Base-by-base conservation (phyloP, 345 rosid genomes). In the Noccaea bulbosa region DNA sequence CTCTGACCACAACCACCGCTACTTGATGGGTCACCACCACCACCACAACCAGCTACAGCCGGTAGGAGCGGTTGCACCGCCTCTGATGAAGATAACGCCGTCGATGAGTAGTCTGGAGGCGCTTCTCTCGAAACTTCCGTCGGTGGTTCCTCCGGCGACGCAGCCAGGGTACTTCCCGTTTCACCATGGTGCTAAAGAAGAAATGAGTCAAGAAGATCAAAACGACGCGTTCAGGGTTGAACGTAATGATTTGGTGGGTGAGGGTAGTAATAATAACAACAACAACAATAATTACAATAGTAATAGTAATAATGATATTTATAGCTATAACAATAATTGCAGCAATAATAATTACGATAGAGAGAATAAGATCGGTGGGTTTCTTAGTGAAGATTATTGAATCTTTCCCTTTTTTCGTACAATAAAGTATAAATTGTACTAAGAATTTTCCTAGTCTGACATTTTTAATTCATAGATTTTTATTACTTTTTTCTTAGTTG, bases 101-200 rank as follows among this genome's bases (percentile, higher is more conserved):
- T 89, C 98, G 20, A 93, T 93, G 99, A 87, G 90, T 78, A 93
- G 99, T 83, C 94, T 93, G 6, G 97, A 91, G 76, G 97, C 96
- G 16, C 87, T 93, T 54, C 97, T 93, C 60, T 93, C 96, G 1
- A 91, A 93, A 84, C 93, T 93, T 47, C 99, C 99, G 1, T 91
- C 98, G 1, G 98, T 93, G 2, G 86, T 82, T 41, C 96, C 93
- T 0, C 88, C 90, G 2, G 65, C 74, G 17, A 52, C 57, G 17
- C 70, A 62, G 49, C 67, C 60, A 3, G 72, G 75, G 3, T 69
- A 75, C 66, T 62, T 53, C 46, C 79, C 75, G 33, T 56, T 64
- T 66, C 80, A 77, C 12, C 77, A 65, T n/a, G 52, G 55, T 51
- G 70, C 84, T 3, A 84, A 87, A 78, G 90, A 88, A 57, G 89